These are phyloP conservation scores for Nannochloropsis oceanica DNA, from an alignment of 108 stramenopile species.

Conservation along the genomic window DNA sequence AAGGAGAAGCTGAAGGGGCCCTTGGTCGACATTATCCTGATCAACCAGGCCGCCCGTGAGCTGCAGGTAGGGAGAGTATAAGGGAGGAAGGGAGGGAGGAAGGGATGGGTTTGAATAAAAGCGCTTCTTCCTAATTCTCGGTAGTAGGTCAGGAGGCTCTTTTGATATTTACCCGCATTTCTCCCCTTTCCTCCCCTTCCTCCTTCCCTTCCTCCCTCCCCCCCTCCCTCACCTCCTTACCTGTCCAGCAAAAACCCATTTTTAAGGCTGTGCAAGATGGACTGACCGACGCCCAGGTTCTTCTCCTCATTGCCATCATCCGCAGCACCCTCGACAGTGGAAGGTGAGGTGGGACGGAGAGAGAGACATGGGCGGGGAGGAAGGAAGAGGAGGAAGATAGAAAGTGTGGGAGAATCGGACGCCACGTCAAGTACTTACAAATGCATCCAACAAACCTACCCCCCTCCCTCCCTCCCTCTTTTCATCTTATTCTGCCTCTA, in stretches of 20 bases:
- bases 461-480: not conserved
- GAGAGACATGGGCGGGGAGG: not conserved
- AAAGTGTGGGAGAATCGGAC: no score
- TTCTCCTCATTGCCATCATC: not conserved
- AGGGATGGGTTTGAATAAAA: not conserved
- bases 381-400: not conserved
- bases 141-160: no score
- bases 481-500: not conserved
- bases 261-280: not conserved
- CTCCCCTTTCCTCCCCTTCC: not conserved
- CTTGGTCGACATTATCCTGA: not conserved
- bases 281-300: not conserved
- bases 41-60: not conserved
- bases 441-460: no score
- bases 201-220: not conserved
- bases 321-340: not conserved
- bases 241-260: not conserved
- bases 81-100: not conserved
- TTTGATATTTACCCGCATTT: no score
- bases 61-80: not conserved
- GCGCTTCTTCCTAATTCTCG: no score
- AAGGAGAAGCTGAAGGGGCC: not conserved
- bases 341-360: not conserved
- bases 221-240: not conserved
- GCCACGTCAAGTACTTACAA: no score